Evolutionary conservation across 768 basidiomycete species (phyloP), one percentile per base, ranked within the genome.

Genomic region (Amanita inopinata): DNA sequence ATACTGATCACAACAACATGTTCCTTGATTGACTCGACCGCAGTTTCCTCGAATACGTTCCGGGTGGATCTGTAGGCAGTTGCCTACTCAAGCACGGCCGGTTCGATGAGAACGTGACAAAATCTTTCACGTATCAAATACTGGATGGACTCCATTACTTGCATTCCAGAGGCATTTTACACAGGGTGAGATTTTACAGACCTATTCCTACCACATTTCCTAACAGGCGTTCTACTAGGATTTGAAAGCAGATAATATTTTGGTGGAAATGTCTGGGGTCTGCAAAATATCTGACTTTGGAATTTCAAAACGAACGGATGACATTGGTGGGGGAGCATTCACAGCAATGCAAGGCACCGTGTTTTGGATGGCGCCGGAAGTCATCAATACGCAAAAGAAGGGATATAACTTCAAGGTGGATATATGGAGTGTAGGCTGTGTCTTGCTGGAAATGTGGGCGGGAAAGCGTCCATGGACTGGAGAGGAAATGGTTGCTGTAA

Each of bases 271-370:
- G 56, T 73, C 78, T 10, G 96, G 96, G 1, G 66, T 84, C 17
- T 96, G 93, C 73, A 98, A 98, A 64, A 98, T 99, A 39, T 93
- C 91, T 2, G 93, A 98, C 62, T 97, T 97, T 56, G 96, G 96
- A 31, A 97, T 98, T 45, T 94, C 91, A n/a, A 98, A 97, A 63
- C 76, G 88, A 47, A 91, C 80, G 48, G 90, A 86, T 48, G 90
- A 96, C 47, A 74, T 85, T 39, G 80, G 80, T 40, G 76, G 76
- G 53, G 85, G 77, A n/a, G 85, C 85, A 38, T 80, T 77, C 49
- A 94, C 92, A 1, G 86, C 88, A 15, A 92, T 99, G 90, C 87
- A 91, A 59, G 96, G 96, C 18, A 93, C 93, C 14, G 86, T 98
- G 25, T 98, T 96, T 60, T 99, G 96, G 94, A 97, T 98, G 94